Percentiles rank a stretch among this genome's conserved stretches.
Evolutionary conservation across 2,329 filamentous ascomycete species (phyloP).

Genomic region (Phyllosticta citriasiana): DNA sequence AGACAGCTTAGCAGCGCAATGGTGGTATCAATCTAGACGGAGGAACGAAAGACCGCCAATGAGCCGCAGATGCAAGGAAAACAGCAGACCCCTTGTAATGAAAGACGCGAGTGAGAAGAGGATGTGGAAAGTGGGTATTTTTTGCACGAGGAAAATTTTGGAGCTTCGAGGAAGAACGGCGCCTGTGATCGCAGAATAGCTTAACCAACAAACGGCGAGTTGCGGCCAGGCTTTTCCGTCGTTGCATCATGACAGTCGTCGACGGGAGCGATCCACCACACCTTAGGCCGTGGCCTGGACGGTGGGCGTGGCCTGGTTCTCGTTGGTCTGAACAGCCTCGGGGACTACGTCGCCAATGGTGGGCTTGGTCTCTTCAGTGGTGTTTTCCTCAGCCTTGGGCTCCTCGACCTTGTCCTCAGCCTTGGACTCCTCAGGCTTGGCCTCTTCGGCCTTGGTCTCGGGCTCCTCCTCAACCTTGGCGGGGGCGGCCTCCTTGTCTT

Average conservation of each 20-base stretch:
- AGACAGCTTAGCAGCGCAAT: conserved; percentile 15
- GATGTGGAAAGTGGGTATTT: conserved; percentile 19
- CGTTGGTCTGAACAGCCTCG: conserved; percentile 29
- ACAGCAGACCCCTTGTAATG: conserved; percentile 22
- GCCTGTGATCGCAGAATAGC: conserved; percentile 11
- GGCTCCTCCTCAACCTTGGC: conserved; percentile 23
- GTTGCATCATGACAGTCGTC: conserved; percentile 32
- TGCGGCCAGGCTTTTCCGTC: conserved; percentile 33
- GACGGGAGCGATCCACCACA: conserved; percentile 30
- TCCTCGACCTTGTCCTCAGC: conserved; percentile 16
- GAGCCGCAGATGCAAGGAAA: conserved; percentile 25
- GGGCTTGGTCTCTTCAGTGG: conserved; percentile 20
- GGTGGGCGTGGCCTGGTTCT: conserved; percentile 28
- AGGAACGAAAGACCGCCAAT: conserved; percentile 16
- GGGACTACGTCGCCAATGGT: conserved; percentile 29
- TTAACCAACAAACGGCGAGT: conserved; percentile 31
- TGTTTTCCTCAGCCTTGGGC: conserved; percentile 10
- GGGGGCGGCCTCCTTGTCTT: conserved; percentile 17
- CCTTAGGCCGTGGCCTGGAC: conserved; percentile 34
- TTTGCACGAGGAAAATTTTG: conserved; percentile 23
- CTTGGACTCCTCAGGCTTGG: conserved; percentile 18
- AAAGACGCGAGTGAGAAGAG: conserved; percentile 19
- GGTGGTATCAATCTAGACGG: conserved; percentile 10
- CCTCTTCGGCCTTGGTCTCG: conserved; percentile 18
- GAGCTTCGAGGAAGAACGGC: conserved; percentile 16